Evolutionary conservation across 352 stramenopile species (phyloP).

Genomic region (Globisporangium uncinulatum): DNA sequence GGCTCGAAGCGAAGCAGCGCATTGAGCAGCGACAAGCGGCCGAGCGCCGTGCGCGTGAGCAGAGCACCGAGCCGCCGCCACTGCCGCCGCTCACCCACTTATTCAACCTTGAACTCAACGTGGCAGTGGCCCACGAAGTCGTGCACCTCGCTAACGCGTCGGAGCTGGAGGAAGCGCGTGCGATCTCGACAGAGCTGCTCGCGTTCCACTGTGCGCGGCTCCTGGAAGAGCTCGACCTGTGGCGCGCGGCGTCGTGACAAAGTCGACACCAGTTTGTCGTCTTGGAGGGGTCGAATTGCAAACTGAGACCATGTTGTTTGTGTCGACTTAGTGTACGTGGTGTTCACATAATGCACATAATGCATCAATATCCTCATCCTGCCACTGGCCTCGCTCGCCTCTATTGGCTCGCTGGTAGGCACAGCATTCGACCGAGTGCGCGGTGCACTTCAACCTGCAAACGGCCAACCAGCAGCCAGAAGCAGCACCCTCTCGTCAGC

Average conservation of each 20-base stretch:
- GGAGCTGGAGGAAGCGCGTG: constrained; percentile 2
- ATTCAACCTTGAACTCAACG: constrained; percentile 20
- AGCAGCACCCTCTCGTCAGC: neutral
- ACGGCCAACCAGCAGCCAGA: neutral
- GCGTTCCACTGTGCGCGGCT: constrained; percentile 15
- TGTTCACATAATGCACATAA: too few species aligned
- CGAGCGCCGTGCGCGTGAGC: constrained; percentile 15
- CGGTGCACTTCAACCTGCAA: constrained; percentile 31
- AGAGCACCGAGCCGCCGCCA: neutral
- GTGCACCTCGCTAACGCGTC: neutral
- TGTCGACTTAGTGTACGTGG: too few species aligned
- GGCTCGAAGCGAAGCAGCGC: constrained; percentile 28
- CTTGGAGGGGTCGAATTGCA: too few species aligned
- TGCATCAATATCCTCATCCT: too few species aligned
- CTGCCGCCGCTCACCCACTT: constrained; percentile 17
- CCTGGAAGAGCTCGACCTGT: constrained; percentile 12
- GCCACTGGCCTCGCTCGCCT: neutral
- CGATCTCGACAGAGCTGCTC: constrained; percentile 15
- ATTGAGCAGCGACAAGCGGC: constrained; percentile 32
- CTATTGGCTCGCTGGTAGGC: constrained; percentile 12
- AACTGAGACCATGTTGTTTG: too few species aligned
- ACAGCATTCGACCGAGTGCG: constrained; percentile 38
- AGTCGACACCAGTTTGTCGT: too few species aligned
- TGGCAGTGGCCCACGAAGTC: constrained; percentile 11
- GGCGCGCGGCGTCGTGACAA: neutral